Evolutionary conservation across 768 basidiomycete species (phyloP), one percentile per base, ranked within the genome.

Genomic region (Mycena amicta): DNA sequence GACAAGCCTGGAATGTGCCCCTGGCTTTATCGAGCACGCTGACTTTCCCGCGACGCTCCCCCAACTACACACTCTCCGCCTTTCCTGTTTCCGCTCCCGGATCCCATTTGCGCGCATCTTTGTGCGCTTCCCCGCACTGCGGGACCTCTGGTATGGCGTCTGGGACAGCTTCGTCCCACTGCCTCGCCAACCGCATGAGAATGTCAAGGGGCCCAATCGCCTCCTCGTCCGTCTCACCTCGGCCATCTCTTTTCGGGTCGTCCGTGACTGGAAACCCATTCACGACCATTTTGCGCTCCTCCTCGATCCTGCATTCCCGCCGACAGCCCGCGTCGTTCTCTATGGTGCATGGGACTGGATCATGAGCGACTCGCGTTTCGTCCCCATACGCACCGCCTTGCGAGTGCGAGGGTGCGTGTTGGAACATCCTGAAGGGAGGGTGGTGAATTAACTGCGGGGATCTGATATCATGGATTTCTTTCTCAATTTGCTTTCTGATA

Each of bases 181-280:
- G 5, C 5, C 28, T 5, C 27, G 28, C 28, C 18, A 26, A 4
- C 22, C 50, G 15, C 13, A 50, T 50, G 11, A 25, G 5, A 5
- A 23, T 50, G 29, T 25, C 20, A 12, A 50, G 13, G 43, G 13
- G 22, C 43, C 5, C 8, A 6, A 25, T 8, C 25, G 8, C 26
- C 47, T 49, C 26, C 53, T 57, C 43, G 29, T 50, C 11, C 60
- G 56, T 0, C 60, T 62, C 41, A 45, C 15, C 16, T 62, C 56
- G 12, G 12, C 41, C n/a, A 40, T 56, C 2, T 25, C 29, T 18
- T 33, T 52, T 16, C 31, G 4, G 22, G 37, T 39, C 27, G 27
- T 53, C 4, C 12, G n/a, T 1, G 18, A 53, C 8, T 53, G 52
- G 52, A 27, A 41, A 6, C 25, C 37, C 16, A 53, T 53, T 20